Evolutionary conservation across 2,329 filamentous ascomycete genomes (phyloP).

Genomic region (Boeremia lycopersici): DNA sequence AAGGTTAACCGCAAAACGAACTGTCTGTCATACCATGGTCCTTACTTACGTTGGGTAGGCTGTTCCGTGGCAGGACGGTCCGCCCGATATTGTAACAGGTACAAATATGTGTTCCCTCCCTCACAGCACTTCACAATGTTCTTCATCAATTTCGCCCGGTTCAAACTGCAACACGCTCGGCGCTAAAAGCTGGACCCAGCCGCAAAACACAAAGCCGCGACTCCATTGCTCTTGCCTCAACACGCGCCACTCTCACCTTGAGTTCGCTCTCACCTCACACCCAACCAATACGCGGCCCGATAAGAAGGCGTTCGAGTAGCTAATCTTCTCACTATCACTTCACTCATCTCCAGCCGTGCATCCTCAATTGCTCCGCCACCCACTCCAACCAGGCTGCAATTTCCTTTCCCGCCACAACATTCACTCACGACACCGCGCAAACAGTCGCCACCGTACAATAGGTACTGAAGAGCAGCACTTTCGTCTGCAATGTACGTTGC

Average conservation of each 20-base stretch:
- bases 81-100: too few species aligned
- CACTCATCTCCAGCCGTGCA: not conserved
- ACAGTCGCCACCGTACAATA: not conserved
- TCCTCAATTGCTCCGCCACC: too few species aligned
- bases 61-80: too few species aligned
- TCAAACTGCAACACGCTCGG: too few species aligned
- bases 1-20: too few species aligned
- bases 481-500: not conserved
- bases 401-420: not conserved
- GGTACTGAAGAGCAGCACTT: not conserved
- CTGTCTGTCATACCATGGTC: too few species aligned
- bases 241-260: not conserved
- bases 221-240: not conserved
- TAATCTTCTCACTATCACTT: not conserved
- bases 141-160: too few species aligned
- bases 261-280: slow-evolving; percentile 5
- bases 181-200: too few species aligned
- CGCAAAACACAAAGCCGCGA: too few species aligned
- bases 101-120: too few species aligned
- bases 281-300: not conserved
- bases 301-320: not conserved
- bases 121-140: too few species aligned
- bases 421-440: not conserved
- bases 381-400: not conserved
- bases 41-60: too few species aligned